These are phyloP conservation scores for Calonectria leucothoes DNA, from an alignment of 2,329 filamentous ascomycete genomes.

Conservation along the genomic window DNA sequence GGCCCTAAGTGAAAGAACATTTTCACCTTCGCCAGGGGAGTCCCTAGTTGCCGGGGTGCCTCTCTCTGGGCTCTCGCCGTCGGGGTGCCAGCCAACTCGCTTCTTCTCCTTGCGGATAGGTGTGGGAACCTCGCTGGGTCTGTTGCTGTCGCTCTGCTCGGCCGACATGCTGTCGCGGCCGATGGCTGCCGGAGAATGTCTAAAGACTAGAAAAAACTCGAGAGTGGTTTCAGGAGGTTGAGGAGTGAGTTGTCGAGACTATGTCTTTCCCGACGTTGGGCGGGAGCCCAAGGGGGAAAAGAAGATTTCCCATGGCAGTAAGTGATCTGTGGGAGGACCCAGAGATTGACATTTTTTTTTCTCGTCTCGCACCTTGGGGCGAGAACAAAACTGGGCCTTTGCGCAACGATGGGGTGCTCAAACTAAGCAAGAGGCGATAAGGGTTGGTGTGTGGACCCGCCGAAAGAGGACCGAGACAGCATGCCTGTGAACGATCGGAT, in stretches of 20 bases:
- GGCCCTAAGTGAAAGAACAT: slow-evolving; percentile 39
- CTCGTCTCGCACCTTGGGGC: slow-evolving; percentile 31
- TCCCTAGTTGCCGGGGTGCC: slow-evolving; percentile 15
- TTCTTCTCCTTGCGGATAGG: slow-evolving; percentile 54
- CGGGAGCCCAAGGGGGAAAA: slow-evolving; percentile 26
- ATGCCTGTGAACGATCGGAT: slow-evolving; percentile 21
- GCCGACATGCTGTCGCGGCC: slow-evolving; percentile 32
- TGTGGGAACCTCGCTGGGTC: slow-evolving; percentile 44
- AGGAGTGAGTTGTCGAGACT: slow-evolving; percentile 28
- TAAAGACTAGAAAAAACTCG: background rate
- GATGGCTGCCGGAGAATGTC: background rate
- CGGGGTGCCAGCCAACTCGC: slow-evolving; percentile 52
- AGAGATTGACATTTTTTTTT: slow-evolving; percentile 32
- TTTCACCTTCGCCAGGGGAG: slow-evolving; percentile 30
- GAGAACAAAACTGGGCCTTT: slow-evolving; percentile 44
- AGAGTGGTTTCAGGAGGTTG: slow-evolving; percentile 14
- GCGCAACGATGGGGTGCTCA: slow-evolving; percentile 25
- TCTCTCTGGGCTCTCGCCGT: slow-evolving; percentile 39
- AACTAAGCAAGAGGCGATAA: slow-evolving; percentile 37
- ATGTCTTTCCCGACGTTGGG: slow-evolving; percentile 29
- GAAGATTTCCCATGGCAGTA: slow-evolving; percentile 32
- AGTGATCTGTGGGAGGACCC: slow-evolving; percentile 30
- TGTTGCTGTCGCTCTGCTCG: slow-evolving; percentile 43
- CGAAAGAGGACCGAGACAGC: slow-evolving; percentile 45
- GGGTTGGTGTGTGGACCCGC: slow-evolving; percentile 45